These are phyloP conservation scores for Capsella rubella DNA, from an alignment of 441 rosid species.

Conservation along the genomic window DNA sequence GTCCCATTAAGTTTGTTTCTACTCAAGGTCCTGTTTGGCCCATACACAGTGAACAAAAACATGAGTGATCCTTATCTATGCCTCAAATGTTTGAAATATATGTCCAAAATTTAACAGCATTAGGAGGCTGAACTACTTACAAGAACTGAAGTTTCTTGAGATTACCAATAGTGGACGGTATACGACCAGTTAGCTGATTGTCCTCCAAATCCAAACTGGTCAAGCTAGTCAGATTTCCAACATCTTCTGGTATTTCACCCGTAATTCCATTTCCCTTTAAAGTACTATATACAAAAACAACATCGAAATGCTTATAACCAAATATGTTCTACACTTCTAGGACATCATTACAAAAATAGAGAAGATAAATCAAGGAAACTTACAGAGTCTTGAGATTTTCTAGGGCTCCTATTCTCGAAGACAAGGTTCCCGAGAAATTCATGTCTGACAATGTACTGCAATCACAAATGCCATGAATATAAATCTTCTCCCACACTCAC, in stretches of 20 bases:
- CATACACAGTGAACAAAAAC: background rate
- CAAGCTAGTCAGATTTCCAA: constrained; percentile 85
- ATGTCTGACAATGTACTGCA: constrained; percentile 82
- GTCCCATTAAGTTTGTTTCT: constrained; percentile 83
- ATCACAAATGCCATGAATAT: constrained; percentile 29
- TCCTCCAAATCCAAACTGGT: constrained; percentile 87
- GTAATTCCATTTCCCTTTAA: constrained; percentile 87
- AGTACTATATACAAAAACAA: constrained; percentile 56
- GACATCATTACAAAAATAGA: constrained; percentile 9
- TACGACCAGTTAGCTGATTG: constrained; percentile 73
- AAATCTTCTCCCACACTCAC: background rate
- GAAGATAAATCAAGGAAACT: constrained; percentile 40
- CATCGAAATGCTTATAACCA: constrained; percentile 7
- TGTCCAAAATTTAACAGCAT: constrained; percentile 30
- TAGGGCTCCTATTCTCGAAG: constrained; percentile 70
- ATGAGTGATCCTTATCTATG: constrained; percentile 17
- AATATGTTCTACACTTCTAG: background rate
- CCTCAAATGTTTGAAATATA: constrained; percentile 20
- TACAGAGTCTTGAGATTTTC: constrained; percentile 73
- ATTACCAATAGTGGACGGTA: constrained; percentile 83
- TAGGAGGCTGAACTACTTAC: constrained; percentile 56
- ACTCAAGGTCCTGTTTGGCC: constrained; percentile 71
- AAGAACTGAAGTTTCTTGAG: constrained; percentile 90
- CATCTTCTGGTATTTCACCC: constrained; percentile 82
- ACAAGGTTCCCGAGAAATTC: constrained; percentile 77